Percentiles rank a stretch among this genome's conserved stretches.
Conservation (phyloP, 768 basidiomycete genomes). For the Macrolepiota albuminosa region DNA sequence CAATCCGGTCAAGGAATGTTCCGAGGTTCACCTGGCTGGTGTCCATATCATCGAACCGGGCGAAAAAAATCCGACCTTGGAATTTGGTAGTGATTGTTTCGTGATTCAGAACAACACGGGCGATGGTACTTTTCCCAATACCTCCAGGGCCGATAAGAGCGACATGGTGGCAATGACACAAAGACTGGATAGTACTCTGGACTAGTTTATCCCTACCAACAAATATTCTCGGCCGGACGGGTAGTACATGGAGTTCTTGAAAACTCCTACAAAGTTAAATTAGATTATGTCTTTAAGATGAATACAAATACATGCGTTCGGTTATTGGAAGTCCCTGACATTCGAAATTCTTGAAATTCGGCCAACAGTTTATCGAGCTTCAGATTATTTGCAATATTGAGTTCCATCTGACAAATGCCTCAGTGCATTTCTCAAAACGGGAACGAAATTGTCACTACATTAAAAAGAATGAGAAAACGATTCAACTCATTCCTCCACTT, state of each 20-base stretch:
- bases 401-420: background rate
- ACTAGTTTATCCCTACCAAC: background rate
- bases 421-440: background rate
- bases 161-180: background rate
- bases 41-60: no score
- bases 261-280: background rate
- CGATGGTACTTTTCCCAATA: background rate
- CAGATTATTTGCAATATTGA: background rate
- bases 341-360: background rate
- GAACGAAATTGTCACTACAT: background rate
- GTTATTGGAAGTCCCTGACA: background rate
- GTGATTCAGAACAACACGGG: no score
- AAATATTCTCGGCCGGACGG: background rate
- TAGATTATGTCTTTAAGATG: no score
- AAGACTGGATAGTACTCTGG: background rate
- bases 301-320: background rate
- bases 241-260: background rate
- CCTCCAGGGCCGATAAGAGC: background rate
- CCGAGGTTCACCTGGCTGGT: no score
- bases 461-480: constrained; percentile 4
- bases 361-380: background rate
- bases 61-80: no score
- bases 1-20: no score
- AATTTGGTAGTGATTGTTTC: no score
- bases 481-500: constrained; percentile 7